phyloP scores from a whole-genome alignment of 441 rosid genomes.

The Eutrema salsugineum region DNA sequence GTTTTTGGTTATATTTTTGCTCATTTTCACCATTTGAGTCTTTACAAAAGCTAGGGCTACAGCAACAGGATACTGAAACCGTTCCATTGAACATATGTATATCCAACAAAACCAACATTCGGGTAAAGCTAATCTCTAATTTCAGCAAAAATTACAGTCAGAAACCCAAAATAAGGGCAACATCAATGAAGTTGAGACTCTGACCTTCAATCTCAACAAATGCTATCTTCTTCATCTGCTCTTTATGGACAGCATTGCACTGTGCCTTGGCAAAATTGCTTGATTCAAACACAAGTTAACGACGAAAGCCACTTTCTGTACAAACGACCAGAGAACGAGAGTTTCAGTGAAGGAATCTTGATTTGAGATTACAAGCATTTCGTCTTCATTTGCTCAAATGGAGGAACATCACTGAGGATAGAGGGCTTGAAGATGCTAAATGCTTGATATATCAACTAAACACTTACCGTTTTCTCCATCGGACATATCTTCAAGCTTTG shows the following conservation, averaged over 20 bases:
- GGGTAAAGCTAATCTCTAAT: conserved; percentile 9
- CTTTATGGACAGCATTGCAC: not conserved
- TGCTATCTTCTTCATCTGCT: not conserved
- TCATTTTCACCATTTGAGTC: conserved; percentile 8
- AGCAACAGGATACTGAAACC: not conserved
- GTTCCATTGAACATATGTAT: conserved; percentile 13
- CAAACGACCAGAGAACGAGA: not conserved
- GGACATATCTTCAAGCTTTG: conserved; percentile 54
- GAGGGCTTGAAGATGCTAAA: not conserved
- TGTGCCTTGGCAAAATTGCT: conserved; percentile 13
- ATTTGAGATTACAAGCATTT: not conserved
- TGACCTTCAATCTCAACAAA: conserved; percentile 23
- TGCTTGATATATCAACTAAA: not conserved
- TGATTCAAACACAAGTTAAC: conserved; percentile 9
- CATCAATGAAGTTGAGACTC: conserved; percentile 21
- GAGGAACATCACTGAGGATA: not conserved
- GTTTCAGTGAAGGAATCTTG: not conserved
- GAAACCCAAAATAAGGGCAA: not conserved
- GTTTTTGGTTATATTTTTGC: not conserved
- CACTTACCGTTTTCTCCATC: conserved; percentile 61
- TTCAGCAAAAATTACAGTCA: conserved; percentile 30
- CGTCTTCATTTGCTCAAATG: not conserved
- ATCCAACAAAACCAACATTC: conserved; percentile 14
- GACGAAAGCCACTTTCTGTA: conserved; percentile 25
- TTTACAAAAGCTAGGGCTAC: not conserved